phyloP scores from a whole-genome alignment of 2,329 filamentous ascomycete genomes.

The Pseudogymnoascus sp. region DNA sequence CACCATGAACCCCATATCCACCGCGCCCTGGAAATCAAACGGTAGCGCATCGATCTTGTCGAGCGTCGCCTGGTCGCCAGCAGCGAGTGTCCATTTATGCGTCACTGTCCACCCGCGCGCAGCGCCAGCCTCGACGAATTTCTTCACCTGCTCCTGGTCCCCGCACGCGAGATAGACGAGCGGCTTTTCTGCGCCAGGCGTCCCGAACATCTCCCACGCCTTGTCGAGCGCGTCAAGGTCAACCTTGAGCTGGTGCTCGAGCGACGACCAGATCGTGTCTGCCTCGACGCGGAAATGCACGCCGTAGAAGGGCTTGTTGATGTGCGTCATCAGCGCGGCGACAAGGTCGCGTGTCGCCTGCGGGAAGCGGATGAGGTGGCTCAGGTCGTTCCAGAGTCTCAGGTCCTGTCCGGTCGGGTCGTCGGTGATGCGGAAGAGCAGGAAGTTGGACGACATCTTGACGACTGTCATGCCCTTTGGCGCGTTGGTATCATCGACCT shows the following conservation, averaged over 20 bases:
- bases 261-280: constrained; percentile 32
- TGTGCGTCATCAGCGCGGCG: constrained; percentile 20
- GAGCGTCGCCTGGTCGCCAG: constrained; percentile 18
- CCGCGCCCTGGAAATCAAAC: constrained; percentile 32
- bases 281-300: constrained; percentile 33
- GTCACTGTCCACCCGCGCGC: constrained; percentile 31
- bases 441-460: constrained; percentile 27
- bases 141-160: constrained; percentile 28
- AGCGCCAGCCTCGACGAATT: constrained; percentile 26
- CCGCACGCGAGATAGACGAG: constrained; percentile 32
- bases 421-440: constrained; percentile 32
- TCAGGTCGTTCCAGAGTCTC: constrained; percentile 31
- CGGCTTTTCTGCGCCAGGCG: constrained; percentile 20
- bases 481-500: constrained; percentile 8
- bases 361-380: constrained; percentile 28
- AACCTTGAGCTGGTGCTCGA: constrained; percentile 29
- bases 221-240: constrained; percentile 31
- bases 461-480: constrained; percentile 28
- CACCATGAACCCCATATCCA: constrained; percentile 31
- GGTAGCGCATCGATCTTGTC: constrained; percentile 24
- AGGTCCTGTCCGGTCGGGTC: constrained; percentile 31
- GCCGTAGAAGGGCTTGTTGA: constrained; percentile 28
- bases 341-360: constrained; percentile 23
- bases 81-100: constrained; percentile 29
- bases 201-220: constrained; percentile 27